Conservation (phyloP, 371 early-diverging fungal species). For the Nematocida sp. region DNA sequence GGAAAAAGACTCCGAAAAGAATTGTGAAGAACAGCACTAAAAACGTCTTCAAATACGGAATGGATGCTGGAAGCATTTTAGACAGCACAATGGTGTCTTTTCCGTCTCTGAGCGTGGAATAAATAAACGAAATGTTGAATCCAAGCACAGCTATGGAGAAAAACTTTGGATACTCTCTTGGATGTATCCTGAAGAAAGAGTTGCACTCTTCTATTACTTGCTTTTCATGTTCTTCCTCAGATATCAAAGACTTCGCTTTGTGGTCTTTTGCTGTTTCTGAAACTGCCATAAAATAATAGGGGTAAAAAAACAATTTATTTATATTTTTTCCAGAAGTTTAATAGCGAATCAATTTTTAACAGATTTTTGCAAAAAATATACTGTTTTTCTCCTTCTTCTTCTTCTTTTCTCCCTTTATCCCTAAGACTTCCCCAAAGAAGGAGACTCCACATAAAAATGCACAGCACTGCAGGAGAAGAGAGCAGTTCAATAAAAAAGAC, state of each 20-base stretch:
- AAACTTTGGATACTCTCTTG: slow-evolving; percentile 59
- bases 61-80: slow-evolving; percentile 60
- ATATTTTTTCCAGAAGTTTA: background rate
- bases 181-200: slow-evolving; percentile 57
- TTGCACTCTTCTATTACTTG: slow-evolving; percentile 27
- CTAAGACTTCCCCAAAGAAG: no score
- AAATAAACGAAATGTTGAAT: slow-evolving; percentile 61
- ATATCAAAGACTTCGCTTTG: slow-evolving; percentile 37
- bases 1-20: slow-evolving; percentile 52
- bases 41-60: slow-evolving; percentile 56
- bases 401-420: no score
- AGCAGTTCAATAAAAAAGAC: no score
- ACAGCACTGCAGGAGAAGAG: no score
- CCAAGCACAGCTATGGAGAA: slow-evolving; percentile 60
- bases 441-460: no score
- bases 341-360: no score
- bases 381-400: no score
- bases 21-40: slow-evolving; percentile 55
- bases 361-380: no score
- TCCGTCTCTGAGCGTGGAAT: slow-evolving; percentile 64
- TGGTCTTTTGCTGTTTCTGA: background rate
- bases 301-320: background rate
- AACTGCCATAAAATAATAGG: background rate
- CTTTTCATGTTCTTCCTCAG: slow-evolving; percentile 60
- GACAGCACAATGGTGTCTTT: slow-evolving; percentile 64